Conservation (phyloP, 768 basidiomycete genomes). For the Pseudohyphozyma bogoriensis region DNA sequence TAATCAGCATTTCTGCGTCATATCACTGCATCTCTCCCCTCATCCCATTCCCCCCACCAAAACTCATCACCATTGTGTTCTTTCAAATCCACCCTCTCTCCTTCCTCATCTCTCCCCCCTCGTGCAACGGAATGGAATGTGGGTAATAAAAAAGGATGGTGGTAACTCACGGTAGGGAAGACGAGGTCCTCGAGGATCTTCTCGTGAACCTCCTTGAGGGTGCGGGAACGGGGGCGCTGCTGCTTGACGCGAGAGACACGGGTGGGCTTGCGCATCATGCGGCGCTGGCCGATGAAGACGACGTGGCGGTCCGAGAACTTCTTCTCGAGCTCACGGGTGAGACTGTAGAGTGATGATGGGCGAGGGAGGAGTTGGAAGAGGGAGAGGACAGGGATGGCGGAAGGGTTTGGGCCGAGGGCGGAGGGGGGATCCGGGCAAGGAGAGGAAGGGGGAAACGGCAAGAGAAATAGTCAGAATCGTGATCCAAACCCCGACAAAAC, state of each 20-base stretch:
- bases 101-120: conserved; percentile 1
- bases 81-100: neutral
- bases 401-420: neutral
- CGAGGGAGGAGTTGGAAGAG: conserved; percentile 4
- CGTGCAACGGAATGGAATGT: neutral
- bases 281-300: conserved; percentile 95
- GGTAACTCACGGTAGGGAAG: conserved; percentile 61
- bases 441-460: conserved; percentile 21
- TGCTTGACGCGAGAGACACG: conserved; percentile 85
- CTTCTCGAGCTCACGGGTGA: conserved; percentile 98
- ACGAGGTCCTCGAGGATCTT: conserved; percentile 98
- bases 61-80: too few species aligned
- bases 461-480: too few species aligned
- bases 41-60: neutral
- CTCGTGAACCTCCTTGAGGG: conserved; percentile 94
- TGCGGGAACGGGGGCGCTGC: conserved; percentile 93
- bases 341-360: conserved; percentile 45
- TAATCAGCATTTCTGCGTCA: conserved; percentile 27
- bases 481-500: too few species aligned
- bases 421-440: conserved; percentile 15
- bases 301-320: conserved; percentile 99
- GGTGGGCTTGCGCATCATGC: conserved; percentile 94
- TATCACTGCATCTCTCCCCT: conserved; percentile 22
- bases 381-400: neutral
- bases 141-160: neutral